Evolutionary conservation across 805 yeast species (phyloP).

Genomic region (Candida sphagnicola): DNA sequence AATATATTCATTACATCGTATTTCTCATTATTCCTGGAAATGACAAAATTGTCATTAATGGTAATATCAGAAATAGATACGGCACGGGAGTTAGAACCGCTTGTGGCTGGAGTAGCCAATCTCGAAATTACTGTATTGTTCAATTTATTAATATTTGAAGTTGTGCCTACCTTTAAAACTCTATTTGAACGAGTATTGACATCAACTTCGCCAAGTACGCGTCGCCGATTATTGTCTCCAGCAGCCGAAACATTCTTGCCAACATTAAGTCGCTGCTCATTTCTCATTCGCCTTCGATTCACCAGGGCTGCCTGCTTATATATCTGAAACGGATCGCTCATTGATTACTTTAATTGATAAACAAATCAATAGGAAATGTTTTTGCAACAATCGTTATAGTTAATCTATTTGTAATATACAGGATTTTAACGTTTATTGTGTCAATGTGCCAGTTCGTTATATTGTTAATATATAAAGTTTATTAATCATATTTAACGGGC

Average conservation of each 20-base stretch:
- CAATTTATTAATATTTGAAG: too few relatives aligned
- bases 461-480: too few relatives aligned
- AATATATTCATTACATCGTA: neutral
- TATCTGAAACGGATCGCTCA: constrained; percentile 2
- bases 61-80: neutral
- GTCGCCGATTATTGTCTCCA: neutral
- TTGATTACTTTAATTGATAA: neutral
- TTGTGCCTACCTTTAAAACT: too few relatives aligned
- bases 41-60: neutral
- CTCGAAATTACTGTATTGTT: neutral
- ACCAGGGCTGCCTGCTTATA: neutral
- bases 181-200: neutral
- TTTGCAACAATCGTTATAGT: neutral
- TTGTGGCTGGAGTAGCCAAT: neutral
- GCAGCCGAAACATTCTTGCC: neutral
- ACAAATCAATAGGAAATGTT: neutral
- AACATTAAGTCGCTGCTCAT: neutral
- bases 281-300: constrained; percentile 1
- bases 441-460: neutral
- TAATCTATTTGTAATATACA: neutral
- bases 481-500: neutral
- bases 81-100: neutral
- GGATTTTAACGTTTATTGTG: too few relatives aligned
- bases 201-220: neutral
- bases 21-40: neutral